Base-by-base conservation (phyloP, 2,329 filamentous ascomycete genomes). In the Coniella vitis region DNA sequence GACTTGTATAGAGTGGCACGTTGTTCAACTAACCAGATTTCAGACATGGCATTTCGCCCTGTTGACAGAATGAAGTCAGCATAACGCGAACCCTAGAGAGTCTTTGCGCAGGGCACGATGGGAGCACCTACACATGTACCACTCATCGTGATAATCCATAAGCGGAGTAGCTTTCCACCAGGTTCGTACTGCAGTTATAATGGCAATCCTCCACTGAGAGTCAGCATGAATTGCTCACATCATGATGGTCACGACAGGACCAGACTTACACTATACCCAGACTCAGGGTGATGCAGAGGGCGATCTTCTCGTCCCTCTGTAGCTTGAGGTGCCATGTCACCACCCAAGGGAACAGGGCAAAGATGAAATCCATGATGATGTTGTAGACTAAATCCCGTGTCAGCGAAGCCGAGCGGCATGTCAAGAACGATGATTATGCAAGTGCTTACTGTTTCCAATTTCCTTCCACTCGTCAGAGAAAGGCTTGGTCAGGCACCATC, bases 341-440 rank as follows among this genome's bases (percentile, higher is more conserved):
- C 19, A 73, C 55, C 72, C 73, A 76, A 3, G 74, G 74, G 45
- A 76, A 72, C 8, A 61, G 48, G 0, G 74, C 72, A 55, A 78
- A 70, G 0, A 73, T 54, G 36, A 77, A 74, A 51, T 78, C 74
- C 70, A 75, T 76, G 22, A 76, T 62, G 48, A 76, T 71, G 57
- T 76, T 76, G 58, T 74, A 75, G 4, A 73, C 72, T 75, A 51
- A 10, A 10, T 37, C 9, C 4, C n/a, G n/a, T n/a, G 7, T 16
- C 20, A 16, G 10, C 22, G 20, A 32, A 25, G 5, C 19, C 21
- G 38, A 5, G 29, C 7, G 13, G 32, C 13, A 4, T 2, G n/a
- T 4, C 40, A 12, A 21, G 5, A 4, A 13, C n/a, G 19, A 21
- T 39, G 9, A 1, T 5, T 31, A 19, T 14, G 21, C 25, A 4